Evolutionary conservation across 768 basidiomycete species (phyloP).

Genomic region (Amanita thiersii): DNA sequence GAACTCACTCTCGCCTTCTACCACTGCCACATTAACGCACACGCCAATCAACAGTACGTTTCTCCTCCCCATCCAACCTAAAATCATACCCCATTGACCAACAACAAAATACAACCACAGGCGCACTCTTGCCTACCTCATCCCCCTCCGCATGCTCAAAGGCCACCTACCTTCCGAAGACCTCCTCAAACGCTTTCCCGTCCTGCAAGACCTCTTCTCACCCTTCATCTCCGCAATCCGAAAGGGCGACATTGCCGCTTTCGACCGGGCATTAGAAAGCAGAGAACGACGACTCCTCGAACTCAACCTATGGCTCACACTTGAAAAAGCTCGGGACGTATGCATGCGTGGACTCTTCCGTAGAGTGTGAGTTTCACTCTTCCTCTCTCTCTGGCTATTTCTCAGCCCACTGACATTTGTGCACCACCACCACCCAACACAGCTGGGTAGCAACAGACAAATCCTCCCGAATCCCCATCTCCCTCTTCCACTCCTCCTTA

Average conservation of each 20-base stretch:
- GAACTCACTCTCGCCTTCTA: constrained; percentile 85
- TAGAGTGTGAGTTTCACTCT: constrained; percentile 58
- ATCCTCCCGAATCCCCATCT: constrained; percentile 69
- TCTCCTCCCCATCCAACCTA: not conserved
- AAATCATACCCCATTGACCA: not conserved
- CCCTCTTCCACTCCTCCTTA: constrained; percentile 74
- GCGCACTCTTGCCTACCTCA: constrained; percentile 84
- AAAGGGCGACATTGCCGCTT: constrained; percentile 67
- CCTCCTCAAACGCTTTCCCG: constrained; percentile 67
- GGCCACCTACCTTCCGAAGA: constrained; percentile 77
- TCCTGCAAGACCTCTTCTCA: constrained; percentile 60
- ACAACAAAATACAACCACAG: constrained; percentile 29
- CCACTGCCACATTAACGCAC: constrained; percentile 63
- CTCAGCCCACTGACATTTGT: constrained; percentile 7
- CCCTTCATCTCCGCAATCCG: constrained; percentile 81
- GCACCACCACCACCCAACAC: constrained; percentile 4
- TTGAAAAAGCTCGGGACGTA: constrained; percentile 84
- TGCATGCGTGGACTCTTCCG: constrained; percentile 81
- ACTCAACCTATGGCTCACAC: constrained; percentile 76
- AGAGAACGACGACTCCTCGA: constrained; percentile 74
- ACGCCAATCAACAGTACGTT: constrained; percentile 76
- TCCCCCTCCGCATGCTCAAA: constrained; percentile 81
- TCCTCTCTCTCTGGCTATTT: not conserved
- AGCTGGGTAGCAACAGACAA: constrained; percentile 81
- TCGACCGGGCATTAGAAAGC: constrained; percentile 68